Evolutionary conservation across 148 eudicot genomes (phyloP).

Genomic region (Limonium bicolor): DNA sequence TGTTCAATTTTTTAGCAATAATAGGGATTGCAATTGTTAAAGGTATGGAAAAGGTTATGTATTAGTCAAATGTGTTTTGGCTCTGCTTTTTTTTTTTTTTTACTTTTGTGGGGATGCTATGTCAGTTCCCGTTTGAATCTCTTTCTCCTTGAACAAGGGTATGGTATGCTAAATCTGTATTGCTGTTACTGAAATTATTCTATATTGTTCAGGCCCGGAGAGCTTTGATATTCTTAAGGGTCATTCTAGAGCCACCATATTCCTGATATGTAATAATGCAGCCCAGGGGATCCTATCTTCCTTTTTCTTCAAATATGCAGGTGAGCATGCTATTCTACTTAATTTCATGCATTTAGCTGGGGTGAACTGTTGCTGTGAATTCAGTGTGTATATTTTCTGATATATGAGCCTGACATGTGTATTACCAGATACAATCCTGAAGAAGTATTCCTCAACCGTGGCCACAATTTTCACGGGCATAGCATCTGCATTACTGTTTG

Average conservation of each 20-base stretch:
- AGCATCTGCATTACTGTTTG: constrained; percentile 87
- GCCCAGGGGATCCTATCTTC: constrained; percentile 58
- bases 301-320: constrained; percentile 66
- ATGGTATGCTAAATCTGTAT: too few species aligned
- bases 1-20: constrained; percentile 75
- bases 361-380: too few species aligned
- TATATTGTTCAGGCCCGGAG: constrained; percentile 35
- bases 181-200: neutral
- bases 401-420: constrained; percentile 2
- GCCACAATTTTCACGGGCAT: constrained; percentile 92
- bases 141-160: neutral
- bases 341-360: too few species aligned
- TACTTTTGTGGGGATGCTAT: too few species aligned
- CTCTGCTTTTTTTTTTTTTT: constrained; percentile 1
- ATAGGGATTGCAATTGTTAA: constrained; percentile 41
- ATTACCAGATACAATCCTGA: constrained; percentile 68
- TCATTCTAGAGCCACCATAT: constrained; percentile 59
- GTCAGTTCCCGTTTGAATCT: too few species aligned
- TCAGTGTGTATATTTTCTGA: neutral
- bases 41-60: too few species aligned
- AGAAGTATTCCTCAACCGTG: constrained; percentile 91
- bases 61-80: neutral
- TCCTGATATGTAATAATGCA: constrained; percentile 51
- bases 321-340: constrained; percentile 11
- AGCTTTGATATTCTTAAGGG: constrained; percentile 51